phyloP scores from a whole-genome alignment of 1,139 yeast species.

The Nakaseomyces nivariensis region DNA sequence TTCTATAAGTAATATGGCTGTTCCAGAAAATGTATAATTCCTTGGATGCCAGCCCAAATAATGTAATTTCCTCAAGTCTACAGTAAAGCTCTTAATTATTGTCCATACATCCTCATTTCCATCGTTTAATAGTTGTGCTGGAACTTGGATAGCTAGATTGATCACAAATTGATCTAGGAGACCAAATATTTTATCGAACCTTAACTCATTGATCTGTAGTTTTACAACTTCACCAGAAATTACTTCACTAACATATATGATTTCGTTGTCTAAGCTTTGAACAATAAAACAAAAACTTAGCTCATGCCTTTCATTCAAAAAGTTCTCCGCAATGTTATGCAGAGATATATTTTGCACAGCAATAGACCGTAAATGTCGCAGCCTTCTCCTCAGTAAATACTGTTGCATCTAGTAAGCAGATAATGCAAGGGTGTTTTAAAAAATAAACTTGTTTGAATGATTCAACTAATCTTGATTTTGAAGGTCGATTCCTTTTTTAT shows the following conservation, averaged over 20 bases:
- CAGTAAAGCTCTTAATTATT: conserved; percentile 6
- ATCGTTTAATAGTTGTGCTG: conserved; percentile 8
- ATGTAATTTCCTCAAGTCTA: conserved; percentile 14
- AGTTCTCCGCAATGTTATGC: conserved; percentile 3
- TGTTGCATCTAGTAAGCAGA: not conserved
- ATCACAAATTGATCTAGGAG: conserved; percentile 11
- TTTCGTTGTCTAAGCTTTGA: conserved; percentile 15
- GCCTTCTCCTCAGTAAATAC: conserved; percentile 13
- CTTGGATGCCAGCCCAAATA: conserved; percentile 9
- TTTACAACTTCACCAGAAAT: conserved; percentile 12
- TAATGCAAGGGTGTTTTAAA: not conserved
- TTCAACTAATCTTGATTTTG: too few relatives aligned
- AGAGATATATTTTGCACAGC: conserved; percentile 13
- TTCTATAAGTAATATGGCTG: conserved; percentile 10
- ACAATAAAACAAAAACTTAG: conserved; percentile 18
- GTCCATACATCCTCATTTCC: conserved; percentile 14
- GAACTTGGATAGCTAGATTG: conserved; percentile 16
- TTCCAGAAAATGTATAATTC: not conserved
- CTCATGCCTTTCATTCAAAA: conserved; percentile 1
- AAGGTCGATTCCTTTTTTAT: too few relatives aligned
- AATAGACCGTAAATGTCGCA: conserved; percentile 24
- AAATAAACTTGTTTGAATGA: too few relatives aligned
- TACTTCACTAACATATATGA: conserved; percentile 22
- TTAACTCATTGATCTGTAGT: conserved; percentile 22
- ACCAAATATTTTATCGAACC: conserved; percentile 7